Evolutionary conservation across 257 asterid genomes (phyloP), one percentile per base, ranked within the genome.

Genomic region (Solanum chmielewskii): DNA sequence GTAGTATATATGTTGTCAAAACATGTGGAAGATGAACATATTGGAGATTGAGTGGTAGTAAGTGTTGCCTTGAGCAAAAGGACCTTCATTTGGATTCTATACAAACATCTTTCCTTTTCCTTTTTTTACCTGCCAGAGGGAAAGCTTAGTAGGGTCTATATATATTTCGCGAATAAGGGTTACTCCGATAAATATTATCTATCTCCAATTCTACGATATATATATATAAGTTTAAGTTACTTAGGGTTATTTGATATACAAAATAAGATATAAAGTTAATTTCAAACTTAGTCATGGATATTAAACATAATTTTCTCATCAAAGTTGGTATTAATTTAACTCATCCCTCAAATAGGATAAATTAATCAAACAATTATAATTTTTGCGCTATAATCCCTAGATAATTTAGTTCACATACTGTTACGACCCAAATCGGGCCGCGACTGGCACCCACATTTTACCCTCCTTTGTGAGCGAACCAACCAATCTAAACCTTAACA

Each of bases 1-100:
- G 39, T 37, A 52, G 60, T 52, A 16, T 52, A 69, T 29, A 68
- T 27, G 41, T 23, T 83, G 49, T 89, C 56, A 86, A 88, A 88
- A 84, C 76, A 31, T n/a, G 66, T 80, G 85, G 87, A 80, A 87
- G 89, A 82, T 87, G 86, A 83, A 62, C 7, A 59, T 90, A 89
- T 74, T 86, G 73, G 76, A 73, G 59, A 42, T 83, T 90, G 70
- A 83, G 83, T 89, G 88, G 84, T 78, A 9, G 84, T 4, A 77
- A 11, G 6, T 59, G 10, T 87, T 80, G 68, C 85, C 87, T 42
- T 82, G 86, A 77, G 75, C 75, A 83, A 88, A 42, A 33, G 84
- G 70, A 86, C 88, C 59, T 60, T 81, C 39, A 52, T 64, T 78
- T 83, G 87, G 91, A 85, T 88, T 78, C 88, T 21, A 84, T 44